Percentiles rank a stretch among this genome's conserved stretches.
Conservation (phyloP, 331 rosid species). For the Saraca asoca region DNA sequence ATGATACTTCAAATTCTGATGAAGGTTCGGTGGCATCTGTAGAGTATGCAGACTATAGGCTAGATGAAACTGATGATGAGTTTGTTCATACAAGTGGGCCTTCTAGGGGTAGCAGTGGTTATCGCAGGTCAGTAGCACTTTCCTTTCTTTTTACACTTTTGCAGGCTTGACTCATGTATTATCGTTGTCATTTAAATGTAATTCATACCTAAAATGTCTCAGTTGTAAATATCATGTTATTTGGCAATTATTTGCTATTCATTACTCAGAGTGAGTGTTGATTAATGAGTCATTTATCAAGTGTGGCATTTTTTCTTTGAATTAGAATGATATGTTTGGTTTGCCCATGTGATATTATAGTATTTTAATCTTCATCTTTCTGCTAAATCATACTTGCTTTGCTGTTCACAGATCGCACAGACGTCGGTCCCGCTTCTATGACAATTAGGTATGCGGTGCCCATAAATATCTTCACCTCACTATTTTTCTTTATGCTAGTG, state of each 20-base stretch:
- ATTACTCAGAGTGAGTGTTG: no score
- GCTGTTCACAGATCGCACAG: conserved; percentile 64
- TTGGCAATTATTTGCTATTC: background rate
- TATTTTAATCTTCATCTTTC: conserved; percentile 13
- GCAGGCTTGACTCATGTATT: background rate
- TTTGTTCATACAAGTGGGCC: conserved; percentile 55
- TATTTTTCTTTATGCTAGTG: background rate
- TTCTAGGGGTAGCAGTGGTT: conserved; percentile 62
- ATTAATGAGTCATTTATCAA: no score
- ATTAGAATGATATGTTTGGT: background rate
- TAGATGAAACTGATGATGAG: conserved; percentile 77
- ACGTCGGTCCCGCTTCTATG: conserved; percentile 79
- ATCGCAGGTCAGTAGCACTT: conserved; percentile 62
- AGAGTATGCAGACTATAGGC: conserved; percentile 66
- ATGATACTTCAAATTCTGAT: conserved; percentile 76
- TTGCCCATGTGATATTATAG: background rate
- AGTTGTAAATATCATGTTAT: background rate
- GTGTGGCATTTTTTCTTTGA: no score
- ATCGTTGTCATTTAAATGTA: conserved; percentile 6
- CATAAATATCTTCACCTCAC: background rate
- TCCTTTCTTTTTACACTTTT: conserved; percentile 18
- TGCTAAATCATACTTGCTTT: conserved; percentile 31
- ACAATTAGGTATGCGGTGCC: conserved; percentile 69
- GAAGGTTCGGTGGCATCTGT: conserved; percentile 80
- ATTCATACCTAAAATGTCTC: background rate